Conservation (phyloP, 2,329 filamentous ascomycete species). For the Periconia macrospinosa region DNA sequence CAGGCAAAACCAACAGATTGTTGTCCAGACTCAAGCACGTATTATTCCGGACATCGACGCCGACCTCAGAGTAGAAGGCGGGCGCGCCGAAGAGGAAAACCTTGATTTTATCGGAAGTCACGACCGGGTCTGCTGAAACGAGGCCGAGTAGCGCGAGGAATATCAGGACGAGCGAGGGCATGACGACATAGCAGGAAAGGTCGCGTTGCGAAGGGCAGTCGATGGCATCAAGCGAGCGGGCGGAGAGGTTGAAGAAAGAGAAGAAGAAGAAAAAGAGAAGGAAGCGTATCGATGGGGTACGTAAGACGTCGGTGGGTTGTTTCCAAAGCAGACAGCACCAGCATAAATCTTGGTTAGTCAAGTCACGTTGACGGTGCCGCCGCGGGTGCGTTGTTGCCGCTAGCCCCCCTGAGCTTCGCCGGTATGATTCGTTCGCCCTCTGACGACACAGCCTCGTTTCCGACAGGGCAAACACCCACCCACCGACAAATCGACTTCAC, state of each 20-base stretch:
- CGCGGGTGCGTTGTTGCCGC: not conserved
- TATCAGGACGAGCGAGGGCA: not conserved
- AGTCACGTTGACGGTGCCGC: too few species aligned
- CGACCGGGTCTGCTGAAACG: not conserved
- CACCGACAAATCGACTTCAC: not conserved
- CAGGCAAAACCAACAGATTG: conserved; percentile 27
- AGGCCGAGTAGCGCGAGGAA: not conserved
- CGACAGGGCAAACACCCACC: not conserved
- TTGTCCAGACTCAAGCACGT: conserved; percentile 35
- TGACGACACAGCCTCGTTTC: not conserved
- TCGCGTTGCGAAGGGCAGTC: not conserved
- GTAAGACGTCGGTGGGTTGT: not conserved
- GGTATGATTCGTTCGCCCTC: not conserved
- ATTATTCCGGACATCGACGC: conserved; percentile 33
- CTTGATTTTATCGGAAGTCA: conserved; percentile 25
- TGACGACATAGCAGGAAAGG: not conserved
- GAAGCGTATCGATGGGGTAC: not conserved
- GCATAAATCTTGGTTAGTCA: not conserved
- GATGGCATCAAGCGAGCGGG: not conserved
- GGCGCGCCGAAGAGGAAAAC: conserved; percentile 38
- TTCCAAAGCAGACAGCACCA: too few species aligned
- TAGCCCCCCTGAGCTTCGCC: not conserved
- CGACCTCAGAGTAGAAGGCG: conserved; percentile 35
- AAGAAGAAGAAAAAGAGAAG: not conserved
- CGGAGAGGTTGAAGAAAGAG: not conserved